Base-by-base conservation (phyloP, 768 basidiomycete species). In the Kwoniella sp. region DNA sequence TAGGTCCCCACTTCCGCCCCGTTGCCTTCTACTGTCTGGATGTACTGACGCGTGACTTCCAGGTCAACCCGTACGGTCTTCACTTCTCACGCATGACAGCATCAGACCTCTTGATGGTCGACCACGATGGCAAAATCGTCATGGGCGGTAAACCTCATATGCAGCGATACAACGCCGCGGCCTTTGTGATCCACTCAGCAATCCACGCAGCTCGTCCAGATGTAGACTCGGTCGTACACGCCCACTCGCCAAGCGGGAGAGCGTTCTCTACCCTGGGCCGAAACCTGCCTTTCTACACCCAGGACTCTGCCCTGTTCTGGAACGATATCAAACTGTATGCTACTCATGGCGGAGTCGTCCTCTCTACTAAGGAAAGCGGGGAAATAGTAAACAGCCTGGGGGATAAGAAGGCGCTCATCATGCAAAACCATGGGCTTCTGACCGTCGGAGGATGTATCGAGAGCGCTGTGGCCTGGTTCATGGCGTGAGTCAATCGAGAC, bases 161-260 rank as follows among this genome's bases (percentile, higher is more conserved):
- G n/a, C 71, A 74, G 29, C 55, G 77, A 25, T 76, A 82, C 64
- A 83, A 83, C 72, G 71, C 64, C 19, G 79, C 82, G 0, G 82
- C 80, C 1, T 82, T 81, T 68, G 72, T 82, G 74, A 82, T 83
- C 40, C 81, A 85, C 63, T 82, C 82, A 13, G 80, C 81, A 0
- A 79, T 85, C 46, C 85, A 84, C 64, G 70, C 74, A 29, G 83
- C 83, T n/a, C 82, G 84, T 52, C 83, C 84, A 7, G 84, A 85
- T 60, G 80, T 85, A 36, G 55, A 83, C 5, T 82, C 82, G 51
- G 83, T 83, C 8, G 83, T 83, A 0, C 84, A 85, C 67, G 83
- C 83, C 19, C 84, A 85, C 69, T 83, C 83, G 10, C 74, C 82
- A 7, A 77, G 83, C 71, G 85, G 84, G 37, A 85, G 83, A 68